These are phyloP conservation scores for Tetradesmus lagerheimii DNA, from an alignment of 139 green algal species.

Conservation along the genomic window DNA sequence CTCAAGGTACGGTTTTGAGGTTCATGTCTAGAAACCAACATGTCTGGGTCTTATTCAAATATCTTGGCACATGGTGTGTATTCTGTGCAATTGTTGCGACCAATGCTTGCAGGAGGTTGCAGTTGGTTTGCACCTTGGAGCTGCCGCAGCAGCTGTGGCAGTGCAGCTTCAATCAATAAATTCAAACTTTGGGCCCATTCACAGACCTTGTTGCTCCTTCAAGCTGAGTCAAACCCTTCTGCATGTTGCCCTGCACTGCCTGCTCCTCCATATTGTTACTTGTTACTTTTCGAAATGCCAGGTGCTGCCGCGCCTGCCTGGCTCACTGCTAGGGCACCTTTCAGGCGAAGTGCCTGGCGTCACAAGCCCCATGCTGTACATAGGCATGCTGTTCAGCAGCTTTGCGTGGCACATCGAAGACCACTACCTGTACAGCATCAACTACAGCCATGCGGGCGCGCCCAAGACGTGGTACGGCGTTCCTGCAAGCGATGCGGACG, in stretches of 20 bases:
- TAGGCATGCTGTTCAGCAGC: slow-evolving; percentile 88
- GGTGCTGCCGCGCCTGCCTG: slow-evolving; percentile 40
- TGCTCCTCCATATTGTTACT: neutral
- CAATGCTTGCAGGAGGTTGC: no score
- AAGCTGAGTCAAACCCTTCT: neutral
- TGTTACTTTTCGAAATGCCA: neutral
- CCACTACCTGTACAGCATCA: slow-evolving; percentile 79
- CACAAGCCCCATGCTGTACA: slow-evolving; percentile 90
- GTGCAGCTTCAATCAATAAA: no score
- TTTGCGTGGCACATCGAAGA: slow-evolving; percentile 96
- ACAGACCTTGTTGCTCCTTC: no score
- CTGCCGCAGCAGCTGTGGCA: no score
- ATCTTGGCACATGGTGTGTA: neutral
- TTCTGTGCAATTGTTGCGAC: neutral
- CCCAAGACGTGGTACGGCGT: slow-evolving; percentile 92
- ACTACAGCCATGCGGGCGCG: slow-evolving; percentile 79
- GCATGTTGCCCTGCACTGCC: neutral
- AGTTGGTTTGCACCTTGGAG: no score
- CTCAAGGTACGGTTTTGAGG: slow-evolving; percentile 55
- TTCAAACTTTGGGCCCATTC: no score
- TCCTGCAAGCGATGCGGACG: slow-evolving; percentile 67
- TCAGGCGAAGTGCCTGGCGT: slow-evolving; percentile 70
- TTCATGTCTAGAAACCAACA: no score
- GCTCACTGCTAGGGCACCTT: slow-evolving; percentile 64
- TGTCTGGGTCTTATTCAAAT: no score